Base-by-base conservation (phyloP, 371 early-diverging fungal genomes). In the Mortierella sp. region DNA sequence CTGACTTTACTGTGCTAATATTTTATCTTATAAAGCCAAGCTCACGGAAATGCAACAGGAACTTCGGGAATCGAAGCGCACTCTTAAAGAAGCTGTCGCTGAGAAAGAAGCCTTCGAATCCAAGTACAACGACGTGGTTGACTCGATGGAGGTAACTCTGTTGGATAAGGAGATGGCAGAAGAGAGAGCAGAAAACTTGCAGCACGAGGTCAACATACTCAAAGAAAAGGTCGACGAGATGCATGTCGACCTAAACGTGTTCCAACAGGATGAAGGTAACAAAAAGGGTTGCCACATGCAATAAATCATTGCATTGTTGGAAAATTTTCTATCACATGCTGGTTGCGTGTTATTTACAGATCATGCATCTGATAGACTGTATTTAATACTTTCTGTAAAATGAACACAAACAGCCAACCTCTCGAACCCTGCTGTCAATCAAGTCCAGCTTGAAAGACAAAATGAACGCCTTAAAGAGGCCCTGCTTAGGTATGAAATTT, bases 141-240 rank as follows among this genome's bases (percentile, higher is more conserved):
- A 96, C 45, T 86, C 89, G 2, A 82, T 97, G 84, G 98, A 97
- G 79, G 91, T 96, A 87, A 86, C 94, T 74, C 88, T 96, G 3
- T 72, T 98, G 24, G 97, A 98, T 83, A 95, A 95, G 79, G 97
- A 97, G 83, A 90, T 96, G 84, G 97, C 96, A 1, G 97, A 96
- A 66, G 97, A 97, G 75, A 86, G 88, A 22, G 93, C 94, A 13
- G 97, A 97, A 55, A 83, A 89, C 33, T 62, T 95, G 69, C 89
- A 92, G 70, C 92, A 91, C 38, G 96, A 97, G 74, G 86, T 92
- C 1, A 86, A 87, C 48, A 74, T 87, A 38, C 79, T 95, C 19
- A 94, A 94, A 70, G 96, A 97, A 68, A 90, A 90, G 70, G 85
- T 95, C 4, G 96, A 92, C 43, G 97, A 97, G 71, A 86, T 95